Evolutionary conservation across 2,329 filamentous ascomycete genomes (phyloP).

Genomic region (Metarhizium robertsii): DNA sequence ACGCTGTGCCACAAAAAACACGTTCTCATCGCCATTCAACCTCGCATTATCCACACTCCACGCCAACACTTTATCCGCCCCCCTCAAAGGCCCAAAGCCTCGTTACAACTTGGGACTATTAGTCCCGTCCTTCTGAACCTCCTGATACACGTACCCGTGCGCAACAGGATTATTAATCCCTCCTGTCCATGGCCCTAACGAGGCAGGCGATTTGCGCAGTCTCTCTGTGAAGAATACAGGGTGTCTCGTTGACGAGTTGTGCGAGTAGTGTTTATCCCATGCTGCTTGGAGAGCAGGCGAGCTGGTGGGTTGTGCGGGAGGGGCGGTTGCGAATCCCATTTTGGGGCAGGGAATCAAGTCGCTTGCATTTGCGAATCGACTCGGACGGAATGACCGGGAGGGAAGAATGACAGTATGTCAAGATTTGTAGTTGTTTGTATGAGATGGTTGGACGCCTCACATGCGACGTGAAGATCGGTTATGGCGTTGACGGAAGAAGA

Average conservation of each 20-base stretch:
- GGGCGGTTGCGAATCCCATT: background rate
- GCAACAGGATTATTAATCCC: constrained; percentile 39
- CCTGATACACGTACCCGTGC: constrained; percentile 51
- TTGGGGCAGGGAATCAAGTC: background rate
- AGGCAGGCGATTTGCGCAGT: constrained; percentile 45
- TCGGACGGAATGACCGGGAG: background rate
- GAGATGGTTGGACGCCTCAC: background rate
- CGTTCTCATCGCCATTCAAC: background rate
- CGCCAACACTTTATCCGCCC: too few species aligned
- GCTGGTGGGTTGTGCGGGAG: background rate
- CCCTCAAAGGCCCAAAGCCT: background rate
- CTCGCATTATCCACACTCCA: constrained; percentile 4
- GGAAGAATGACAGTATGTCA: background rate
- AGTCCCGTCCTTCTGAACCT: constrained; percentile 22
- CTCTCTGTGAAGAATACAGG: constrained; percentile 68
- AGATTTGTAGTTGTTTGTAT: background rate
- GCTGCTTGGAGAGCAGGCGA: constrained; percentile 12
- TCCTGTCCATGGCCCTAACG: constrained; percentile 9
- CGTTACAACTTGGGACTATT: constrained; percentile 29
- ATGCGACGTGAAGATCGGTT: background rate
- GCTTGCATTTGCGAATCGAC: background rate
- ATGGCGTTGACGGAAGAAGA: background rate
- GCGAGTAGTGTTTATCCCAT: constrained; percentile 20
- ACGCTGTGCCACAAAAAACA: background rate
- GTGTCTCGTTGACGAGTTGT: constrained; percentile 53